Evolutionary conservation across 1,139 yeast genomes (phyloP).

Genomic region (Candida freyschussii): DNA sequence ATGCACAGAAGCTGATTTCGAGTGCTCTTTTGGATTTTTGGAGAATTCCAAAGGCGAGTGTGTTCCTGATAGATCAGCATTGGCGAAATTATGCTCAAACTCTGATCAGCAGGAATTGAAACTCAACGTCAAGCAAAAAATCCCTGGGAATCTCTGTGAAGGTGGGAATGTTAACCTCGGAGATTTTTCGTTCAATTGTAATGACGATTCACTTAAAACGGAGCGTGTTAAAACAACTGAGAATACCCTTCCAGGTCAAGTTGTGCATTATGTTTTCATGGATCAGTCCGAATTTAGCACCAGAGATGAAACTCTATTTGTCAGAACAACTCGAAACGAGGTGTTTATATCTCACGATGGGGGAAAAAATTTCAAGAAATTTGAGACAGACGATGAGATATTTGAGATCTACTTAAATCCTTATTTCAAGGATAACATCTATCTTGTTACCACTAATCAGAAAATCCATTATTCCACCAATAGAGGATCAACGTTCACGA

Average conservation of each 20-base stretch:
- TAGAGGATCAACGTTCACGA: conserved; percentile 57
- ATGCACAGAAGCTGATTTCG: conserved; percentile 65
- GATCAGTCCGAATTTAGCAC: conserved; percentile 33
- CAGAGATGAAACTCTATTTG: conserved; percentile 67
- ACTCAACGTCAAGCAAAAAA: conserved; percentile 29
- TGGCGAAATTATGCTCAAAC: conserved; percentile 30
- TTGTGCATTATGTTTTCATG: conserved; percentile 56
- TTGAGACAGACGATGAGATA: conserved; percentile 45
- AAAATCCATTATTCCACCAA: conserved; percentile 56
- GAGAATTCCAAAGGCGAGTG: conserved; percentile 45
- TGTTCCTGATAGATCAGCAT: conserved; percentile 39
- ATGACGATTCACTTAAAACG: conserved; percentile 10
- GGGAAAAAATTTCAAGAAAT: conserved; percentile 54
- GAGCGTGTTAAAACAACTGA: conserved; percentile 19
- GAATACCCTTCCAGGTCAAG: conserved; percentile 37
- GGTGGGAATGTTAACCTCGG: conserved; percentile 10
- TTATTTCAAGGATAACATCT: conserved; percentile 57
- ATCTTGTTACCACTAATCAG: conserved; percentile 49
- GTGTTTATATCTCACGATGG: conserved; percentile 74
- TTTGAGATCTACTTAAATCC: conserved; percentile 56
- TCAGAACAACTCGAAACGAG: conserved; percentile 47
- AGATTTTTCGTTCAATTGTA: conserved; percentile 28
- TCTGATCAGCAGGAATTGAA: conserved; percentile 19
- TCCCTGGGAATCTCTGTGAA: conserved; percentile 49
- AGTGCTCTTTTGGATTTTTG: conserved; percentile 61